Evolutionary conservation across 106 monocot species (phyloP).

Genomic region (Allium sativum): DNA sequence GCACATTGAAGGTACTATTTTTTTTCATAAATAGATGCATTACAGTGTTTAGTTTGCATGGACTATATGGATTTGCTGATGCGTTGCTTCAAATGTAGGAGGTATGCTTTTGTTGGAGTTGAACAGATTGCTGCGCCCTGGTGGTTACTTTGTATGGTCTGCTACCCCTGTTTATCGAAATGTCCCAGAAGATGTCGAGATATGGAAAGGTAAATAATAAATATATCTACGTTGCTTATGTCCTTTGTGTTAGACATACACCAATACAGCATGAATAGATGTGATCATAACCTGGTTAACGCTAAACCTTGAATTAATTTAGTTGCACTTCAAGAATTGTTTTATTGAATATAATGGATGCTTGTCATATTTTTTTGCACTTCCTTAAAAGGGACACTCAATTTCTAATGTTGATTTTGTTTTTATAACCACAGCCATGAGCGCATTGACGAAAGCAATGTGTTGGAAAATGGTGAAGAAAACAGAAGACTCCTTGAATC

Average conservation of each 20-base stretch:
- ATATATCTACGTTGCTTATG: background rate
- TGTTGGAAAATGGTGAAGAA: slow-evolving; percentile 78
- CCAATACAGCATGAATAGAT: no score
- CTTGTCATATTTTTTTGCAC: no score
- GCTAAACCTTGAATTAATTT: no score
- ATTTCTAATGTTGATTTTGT: no score
- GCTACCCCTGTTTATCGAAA: slow-evolving; percentile 84
- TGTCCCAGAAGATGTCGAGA: slow-evolving; percentile 55
- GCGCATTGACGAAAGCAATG: slow-evolving; percentile 57
- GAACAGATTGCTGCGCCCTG: slow-evolving; percentile 75
- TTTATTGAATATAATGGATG: no score
- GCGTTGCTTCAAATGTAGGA: slow-evolving; percentile 32
- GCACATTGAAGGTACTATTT: slow-evolving; percentile 70
- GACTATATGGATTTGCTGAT: background rate
- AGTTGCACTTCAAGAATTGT: no score
- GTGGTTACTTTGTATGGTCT: slow-evolving; percentile 94
- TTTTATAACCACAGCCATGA: slow-evolving; percentile 36
- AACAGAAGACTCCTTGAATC: slow-evolving; percentile 54
- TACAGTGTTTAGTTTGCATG: background rate
- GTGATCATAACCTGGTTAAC: no score
- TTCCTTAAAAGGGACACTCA: no score
- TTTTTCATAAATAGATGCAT: background rate
- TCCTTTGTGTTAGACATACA: no score
- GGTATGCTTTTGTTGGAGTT: slow-evolving; percentile 85
- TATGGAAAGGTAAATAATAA: slow-evolving; percentile 57